These are phyloP conservation scores for Maudiozyma humilis DNA, from an alignment of 1,139 yeast species.

Conservation along the genomic window DNA sequence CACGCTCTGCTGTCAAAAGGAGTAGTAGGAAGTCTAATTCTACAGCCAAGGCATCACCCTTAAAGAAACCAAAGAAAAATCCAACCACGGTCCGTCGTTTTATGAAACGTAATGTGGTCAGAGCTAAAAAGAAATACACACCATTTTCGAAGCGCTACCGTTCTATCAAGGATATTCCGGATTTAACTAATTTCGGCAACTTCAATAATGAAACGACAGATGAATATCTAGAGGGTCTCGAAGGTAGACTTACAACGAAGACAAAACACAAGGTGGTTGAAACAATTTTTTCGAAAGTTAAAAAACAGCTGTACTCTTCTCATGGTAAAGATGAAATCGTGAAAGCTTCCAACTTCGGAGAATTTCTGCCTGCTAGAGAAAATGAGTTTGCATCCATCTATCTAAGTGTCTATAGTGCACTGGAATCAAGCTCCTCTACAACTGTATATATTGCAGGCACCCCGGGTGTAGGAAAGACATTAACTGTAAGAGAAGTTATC, in stretches of 20 bases:
- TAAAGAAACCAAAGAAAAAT: not conserved
- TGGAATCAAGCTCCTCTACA: slow-evolving; percentile 65
- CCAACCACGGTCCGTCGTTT: slow-evolving; percentile 18
- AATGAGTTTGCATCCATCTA: slow-evolving; percentile 72
- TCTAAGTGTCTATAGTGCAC: slow-evolving; percentile 65
- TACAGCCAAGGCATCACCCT: no score
- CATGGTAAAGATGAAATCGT: slow-evolving; percentile 29
- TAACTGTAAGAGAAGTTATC: slow-evolving; percentile 82
- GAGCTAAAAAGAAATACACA: slow-evolving; percentile 31
- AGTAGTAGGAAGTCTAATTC: not conserved
- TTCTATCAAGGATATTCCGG: slow-evolving; percentile 28
- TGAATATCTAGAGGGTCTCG: slow-evolving; percentile 22
- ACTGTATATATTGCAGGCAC: slow-evolving; percentile 92
- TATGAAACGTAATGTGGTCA: slow-evolving; percentile 28
- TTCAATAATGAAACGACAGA: slow-evolving; percentile 24
- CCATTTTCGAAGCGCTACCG: slow-evolving; percentile 30
- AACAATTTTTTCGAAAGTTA: slow-evolving; percentile 31
- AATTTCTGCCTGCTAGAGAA: slow-evolving; percentile 74
- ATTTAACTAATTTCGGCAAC: slow-evolving; percentile 23
- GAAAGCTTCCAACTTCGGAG: slow-evolving; percentile 24
- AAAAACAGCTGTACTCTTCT: slow-evolving; percentile 29
- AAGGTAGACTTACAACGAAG: slow-evolving; percentile 24
- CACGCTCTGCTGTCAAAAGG: not conserved
- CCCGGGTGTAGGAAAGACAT: slow-evolving; percentile 97
- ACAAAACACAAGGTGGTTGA: slow-evolving; percentile 25